Evolutionary conservation across 2,329 filamentous ascomycete species (phyloP), one percentile per base, ranked within the genome.

Genomic region (Fusarium oxysporum): DNA sequence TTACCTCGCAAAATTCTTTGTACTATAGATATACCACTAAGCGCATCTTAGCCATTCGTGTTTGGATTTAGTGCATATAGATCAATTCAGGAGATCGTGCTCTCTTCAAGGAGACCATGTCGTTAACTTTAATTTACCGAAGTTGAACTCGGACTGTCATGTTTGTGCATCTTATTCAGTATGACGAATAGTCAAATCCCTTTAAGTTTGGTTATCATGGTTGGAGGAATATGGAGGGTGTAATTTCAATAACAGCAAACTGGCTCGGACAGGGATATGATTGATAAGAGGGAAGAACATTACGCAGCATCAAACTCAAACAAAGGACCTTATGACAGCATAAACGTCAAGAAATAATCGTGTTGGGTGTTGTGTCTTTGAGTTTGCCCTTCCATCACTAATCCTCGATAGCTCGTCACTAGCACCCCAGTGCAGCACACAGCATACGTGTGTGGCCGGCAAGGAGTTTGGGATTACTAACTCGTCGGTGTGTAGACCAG

Each of bases 11-110:
- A 44, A 62, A 62, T 64, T 41, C 37, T 19, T 62, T 74, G 59
- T 74, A 74, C 37, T 28, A 70, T 68, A 70, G 58, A 69, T 73
- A 76, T 76, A 74, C 71, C 70, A 74, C 45, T 30, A 19, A 75
- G 71, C 70, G 72, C 65, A 59, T 45, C 41, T 57, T 44, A 32
- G 47, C 47, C 60, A 40, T 72, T 71, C 62, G 16, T 53, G 12
- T 57, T 64, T 56, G 44, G 55, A 45, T 32, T 50, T 19, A 44
- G 71, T 30, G 44, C 41, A 70, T 58, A 74, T 76, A 77, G 74
- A 77, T 38, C 33, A 71, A 33, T 58, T 58, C 30, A 71, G 38
- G 51, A 68, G 48, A 62, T 54, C 9, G 62, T 30, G 40, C 38
- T 30, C n/a, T 23, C 32, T 51, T 37, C 9, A 25, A 41, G 13